These are phyloP conservation scores for Rhynchosporium agropyri DNA, from an alignment of 2,329 filamentous ascomycete species.

Conservation along the genomic window DNA sequence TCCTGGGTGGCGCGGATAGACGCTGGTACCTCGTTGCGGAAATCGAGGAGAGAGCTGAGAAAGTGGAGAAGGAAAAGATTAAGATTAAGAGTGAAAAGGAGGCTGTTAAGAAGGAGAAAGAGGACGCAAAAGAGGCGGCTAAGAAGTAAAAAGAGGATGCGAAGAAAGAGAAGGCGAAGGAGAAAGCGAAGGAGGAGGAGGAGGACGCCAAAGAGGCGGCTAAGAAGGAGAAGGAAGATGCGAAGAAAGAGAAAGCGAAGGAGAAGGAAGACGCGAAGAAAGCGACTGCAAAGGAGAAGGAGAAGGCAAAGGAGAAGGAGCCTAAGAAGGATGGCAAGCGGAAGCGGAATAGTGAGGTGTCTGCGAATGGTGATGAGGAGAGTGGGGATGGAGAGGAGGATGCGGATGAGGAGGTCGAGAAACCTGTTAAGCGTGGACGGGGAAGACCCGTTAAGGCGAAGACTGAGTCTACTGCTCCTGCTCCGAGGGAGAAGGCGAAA, in stretches of 20 bases:
- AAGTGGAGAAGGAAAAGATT: slow-evolving; percentile 13
- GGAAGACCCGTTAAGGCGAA: slow-evolving; percentile 15
- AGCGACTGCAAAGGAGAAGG: not conserved
- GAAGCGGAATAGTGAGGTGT: not conserved
- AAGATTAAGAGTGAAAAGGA: slow-evolving; percentile 19
- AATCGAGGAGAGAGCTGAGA: slow-evolving; percentile 16
- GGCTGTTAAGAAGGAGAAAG: slow-evolving; percentile 15
- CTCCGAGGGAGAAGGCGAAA: not conserved
- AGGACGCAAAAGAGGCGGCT: not conserved
- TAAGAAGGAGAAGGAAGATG: slow-evolving; percentile 17
- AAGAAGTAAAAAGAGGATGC: slow-evolving; percentile 18
- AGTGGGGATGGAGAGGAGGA: not conserved
- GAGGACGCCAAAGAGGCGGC: slow-evolving; percentile 10
- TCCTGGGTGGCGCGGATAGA: slow-evolving; percentile 20
- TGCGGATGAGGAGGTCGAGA: slow-evolving; percentile 5
- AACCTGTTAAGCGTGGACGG: slow-evolving; percentile 15
- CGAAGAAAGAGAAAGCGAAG: slow-evolving; percentile 5
- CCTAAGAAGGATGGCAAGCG: not conserved
- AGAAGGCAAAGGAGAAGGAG: not conserved
- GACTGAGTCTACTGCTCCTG: not conserved
- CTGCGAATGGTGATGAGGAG: not conserved
- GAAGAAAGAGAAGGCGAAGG: slow-evolving; percentile 9
- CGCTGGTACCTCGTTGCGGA: slow-evolving; percentile 24
- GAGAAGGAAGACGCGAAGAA: slow-evolving; percentile 12
- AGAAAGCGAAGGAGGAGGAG: slow-evolving; percentile 3